These are phyloP conservation scores for Dysphania ambrosioides DNA, from an alignment of 148 eudicot genomes.

Conservation along the genomic window DNA sequence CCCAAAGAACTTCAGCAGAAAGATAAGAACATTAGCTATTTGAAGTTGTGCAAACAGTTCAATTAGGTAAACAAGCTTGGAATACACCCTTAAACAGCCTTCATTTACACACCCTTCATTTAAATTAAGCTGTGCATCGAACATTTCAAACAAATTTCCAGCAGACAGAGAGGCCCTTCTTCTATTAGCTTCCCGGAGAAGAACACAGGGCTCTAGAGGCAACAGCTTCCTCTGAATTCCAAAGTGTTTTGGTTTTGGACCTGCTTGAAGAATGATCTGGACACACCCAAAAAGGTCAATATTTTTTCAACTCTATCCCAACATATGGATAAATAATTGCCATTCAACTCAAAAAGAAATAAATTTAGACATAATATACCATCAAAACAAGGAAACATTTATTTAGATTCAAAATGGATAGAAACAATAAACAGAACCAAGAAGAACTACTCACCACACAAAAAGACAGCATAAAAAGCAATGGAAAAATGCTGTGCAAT, in stretches of 20 bases:
- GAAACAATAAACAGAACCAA: neutral
- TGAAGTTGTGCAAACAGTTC: neutral
- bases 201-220: conserved; percentile 86
- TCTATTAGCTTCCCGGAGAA: conserved; percentile 90
- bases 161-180: conserved; percentile 87
- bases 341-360: neutral
- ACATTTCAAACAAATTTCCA: conserved; percentile 71
- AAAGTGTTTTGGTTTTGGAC: conserved; percentile 65
- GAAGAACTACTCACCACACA: neutral
- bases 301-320: neutral
- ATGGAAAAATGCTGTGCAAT: neutral
- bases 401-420: neutral
- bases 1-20: neutral
- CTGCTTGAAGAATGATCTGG: conserved; percentile 79
- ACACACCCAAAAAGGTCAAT: conserved; percentile 16
- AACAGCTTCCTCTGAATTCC: conserved; percentile 89
- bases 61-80: neutral
- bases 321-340: neutral
- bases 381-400: neutral
- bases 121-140: conserved; percentile 52
- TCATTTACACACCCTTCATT: conserved; percentile 44
- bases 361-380: neutral
- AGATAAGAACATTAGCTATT: neutral
- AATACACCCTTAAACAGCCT: neutral
- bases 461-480: neutral